A percentile compares a stretch with the other conserved stretches of the same genome.
Evolutionary conservation across 441 rosid species (phyloP).

Genomic region (Euphorbia celastroides): DNA sequence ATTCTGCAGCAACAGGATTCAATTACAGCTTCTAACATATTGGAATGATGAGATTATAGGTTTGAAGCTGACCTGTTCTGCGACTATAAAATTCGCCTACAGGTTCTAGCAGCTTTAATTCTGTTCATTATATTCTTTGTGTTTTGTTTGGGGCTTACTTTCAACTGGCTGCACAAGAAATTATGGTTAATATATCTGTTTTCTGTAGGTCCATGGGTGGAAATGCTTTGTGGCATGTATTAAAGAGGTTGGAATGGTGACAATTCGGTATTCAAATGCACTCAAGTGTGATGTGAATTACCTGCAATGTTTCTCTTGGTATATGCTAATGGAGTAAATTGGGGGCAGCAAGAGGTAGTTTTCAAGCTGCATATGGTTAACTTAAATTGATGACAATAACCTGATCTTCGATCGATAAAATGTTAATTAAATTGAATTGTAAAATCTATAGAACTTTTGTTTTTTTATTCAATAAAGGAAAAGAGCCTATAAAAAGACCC

Average conservation of each 20-base stretch:
- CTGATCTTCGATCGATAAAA: conserved; percentile 21
- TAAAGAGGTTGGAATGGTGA: conserved; percentile 13
- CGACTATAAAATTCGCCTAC: not conserved
- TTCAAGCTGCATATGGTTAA: not conserved
- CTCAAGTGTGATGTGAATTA: conserved; percentile 14
- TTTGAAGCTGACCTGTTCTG: conserved; percentile 12
- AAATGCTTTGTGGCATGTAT: conserved; percentile 9
- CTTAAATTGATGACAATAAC: conserved; percentile 7
- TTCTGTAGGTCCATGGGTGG: conserved; percentile 30
- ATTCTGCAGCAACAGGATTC: conserved; percentile 7
- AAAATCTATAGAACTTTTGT: conserved; percentile 6
- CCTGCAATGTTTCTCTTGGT: conserved; percentile 14
- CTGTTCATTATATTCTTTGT: conserved; percentile 5
- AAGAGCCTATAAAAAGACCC: conserved; percentile 13
- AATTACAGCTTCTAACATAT: conserved; percentile 3
- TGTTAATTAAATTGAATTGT: conserved; percentile 16
- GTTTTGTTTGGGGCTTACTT: not conserved
- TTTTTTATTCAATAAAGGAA: conserved; percentile 10
- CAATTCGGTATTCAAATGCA: not conserved
- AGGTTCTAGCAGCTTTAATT: conserved; percentile 6
- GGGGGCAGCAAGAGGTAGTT: conserved; percentile 12
- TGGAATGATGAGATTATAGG: conserved; percentile 12
- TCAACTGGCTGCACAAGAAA: conserved; percentile 5
- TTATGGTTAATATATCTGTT: conserved; percentile 2
- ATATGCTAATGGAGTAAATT: conserved; percentile 11